Evolutionary conservation across 768 basidiomycete genomes (phyloP), one percentile per base, ranked within the genome.

Genomic region (Pleurotus platypus): DNA sequence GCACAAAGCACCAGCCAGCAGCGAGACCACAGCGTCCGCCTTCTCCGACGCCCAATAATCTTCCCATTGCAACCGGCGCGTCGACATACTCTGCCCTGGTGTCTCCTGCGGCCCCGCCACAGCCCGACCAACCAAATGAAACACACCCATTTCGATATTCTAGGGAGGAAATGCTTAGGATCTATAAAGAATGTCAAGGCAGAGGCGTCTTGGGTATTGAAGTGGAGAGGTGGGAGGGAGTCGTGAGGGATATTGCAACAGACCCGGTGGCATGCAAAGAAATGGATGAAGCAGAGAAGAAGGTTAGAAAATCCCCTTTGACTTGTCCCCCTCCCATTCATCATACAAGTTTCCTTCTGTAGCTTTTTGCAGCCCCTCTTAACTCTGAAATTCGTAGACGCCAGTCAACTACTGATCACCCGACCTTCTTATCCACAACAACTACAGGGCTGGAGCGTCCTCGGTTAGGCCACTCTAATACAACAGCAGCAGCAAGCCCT

Each of bases 301-400:
- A 94, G 89, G 94, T 94, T 64, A 64, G 79, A 68, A 57, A 18
- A 42, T 50, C 16, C 51, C 43, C 39, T 42, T 58, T 43, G 49
- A 49, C 64, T 22, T 61, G 49, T 58, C 39, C 61, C 59, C 64
- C 62, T 58, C 58, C 60, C 49, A 59, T 59, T 61, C 49, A 50
- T 64, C 69, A 53, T 68, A 71, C 54, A 70, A 46, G 57, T 60
- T 53, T 58, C 58, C 55, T 48, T 42, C 67, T 54, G 51, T 54
- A 93, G 92, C 82, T 94, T 64, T 92, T 93, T 68, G 75, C 89
- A 62, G 86, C 89, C 46, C 76, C 88, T 56, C 78, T 94, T 63
- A 94, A 94, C 75, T 93, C 93, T 58, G 90, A 93, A 65, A 78
- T 89, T 67, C 92, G 91, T 71, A 85, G 88, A 62, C 90, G 92